Conservation (phyloP, 164 flowering plant genomes). For the Annona squamosa region DNA sequence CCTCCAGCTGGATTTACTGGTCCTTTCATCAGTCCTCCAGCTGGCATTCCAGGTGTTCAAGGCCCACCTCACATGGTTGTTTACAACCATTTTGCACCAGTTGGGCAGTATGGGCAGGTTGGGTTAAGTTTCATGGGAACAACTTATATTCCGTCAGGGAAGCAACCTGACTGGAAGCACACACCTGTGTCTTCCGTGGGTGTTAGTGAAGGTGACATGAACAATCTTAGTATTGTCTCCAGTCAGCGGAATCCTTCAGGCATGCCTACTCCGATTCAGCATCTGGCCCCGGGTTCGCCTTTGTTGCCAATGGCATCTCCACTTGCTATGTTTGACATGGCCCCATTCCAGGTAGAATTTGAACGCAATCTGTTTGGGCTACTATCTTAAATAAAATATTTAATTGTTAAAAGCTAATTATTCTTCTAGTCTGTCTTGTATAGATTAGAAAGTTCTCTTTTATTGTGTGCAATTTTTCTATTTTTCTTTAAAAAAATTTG, state of each 20-base stretch:
- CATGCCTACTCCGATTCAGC: constrained; percentile 63
- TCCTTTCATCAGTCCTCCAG: constrained; percentile 76
- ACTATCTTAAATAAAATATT: too few relatives aligned
- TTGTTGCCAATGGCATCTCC: constrained; percentile 78
- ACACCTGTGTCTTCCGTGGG: constrained; percentile 53
- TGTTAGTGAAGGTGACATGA: constrained; percentile 50
- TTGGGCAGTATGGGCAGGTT: constrained; percentile 92
- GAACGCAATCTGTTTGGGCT: too few relatives aligned
- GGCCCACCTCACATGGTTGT: constrained; percentile 96
- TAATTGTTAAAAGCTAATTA: too few relatives aligned
- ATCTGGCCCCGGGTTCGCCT: constrained; percentile 84
- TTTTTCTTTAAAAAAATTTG: too few relatives aligned
- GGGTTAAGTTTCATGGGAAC: constrained; percentile 97
- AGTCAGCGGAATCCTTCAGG: constrained; percentile 48
- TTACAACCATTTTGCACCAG: constrained; percentile 94
- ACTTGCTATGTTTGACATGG: constrained; percentile 76
- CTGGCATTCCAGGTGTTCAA: constrained; percentile 82
- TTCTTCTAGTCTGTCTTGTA: too few relatives aligned
- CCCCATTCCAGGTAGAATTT: constrained; percentile 80
- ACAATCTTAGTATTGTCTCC: constrained; percentile 45
- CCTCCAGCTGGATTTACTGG: constrained; percentile 70
- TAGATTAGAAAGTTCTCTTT: too few relatives aligned
- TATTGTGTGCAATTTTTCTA: too few relatives aligned
- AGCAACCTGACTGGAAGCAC: constrained; percentile 95
- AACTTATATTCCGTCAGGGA: constrained; percentile 84